Conservation (phyloP, 129 eudicot species). For the Mikania micrantha region DNA sequence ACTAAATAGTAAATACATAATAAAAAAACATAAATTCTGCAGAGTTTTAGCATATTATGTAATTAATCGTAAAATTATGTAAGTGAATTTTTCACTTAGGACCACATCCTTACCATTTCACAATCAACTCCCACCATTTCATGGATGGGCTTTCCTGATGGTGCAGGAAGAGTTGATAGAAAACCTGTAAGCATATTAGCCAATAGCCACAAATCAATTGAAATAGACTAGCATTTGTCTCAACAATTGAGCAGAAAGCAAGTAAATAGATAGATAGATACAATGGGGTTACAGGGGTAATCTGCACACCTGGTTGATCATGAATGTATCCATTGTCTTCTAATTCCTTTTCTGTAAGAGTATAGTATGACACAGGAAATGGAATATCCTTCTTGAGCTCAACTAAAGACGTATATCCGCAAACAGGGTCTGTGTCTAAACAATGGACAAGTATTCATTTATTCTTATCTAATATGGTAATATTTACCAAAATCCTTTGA, state of each 20-base stretch:
- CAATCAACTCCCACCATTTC: slow-evolving; percentile 87
- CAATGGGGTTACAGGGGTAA: neutral
- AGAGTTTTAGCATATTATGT: neutral
- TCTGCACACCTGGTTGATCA: slow-evolving; percentile 53
- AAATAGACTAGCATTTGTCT: neutral
- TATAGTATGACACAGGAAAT: slow-evolving; percentile 82
- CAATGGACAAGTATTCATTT: neutral
- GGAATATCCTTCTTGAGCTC: slow-evolving; percentile 50
- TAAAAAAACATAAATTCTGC: neutral
- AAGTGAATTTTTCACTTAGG: neutral
- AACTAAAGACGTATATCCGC: slow-evolving; percentile 22
- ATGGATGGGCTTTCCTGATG: slow-evolving; percentile 52
- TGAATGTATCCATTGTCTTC: slow-evolving; percentile 81
- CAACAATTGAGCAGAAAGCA: neutral
- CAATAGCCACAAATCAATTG: neutral
- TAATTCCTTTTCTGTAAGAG: slow-evolving; percentile 60
- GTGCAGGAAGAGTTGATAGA: slow-evolving; percentile 68
- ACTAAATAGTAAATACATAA: slow-evolving; percentile 39
- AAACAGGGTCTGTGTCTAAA: slow-evolving; percentile 28
- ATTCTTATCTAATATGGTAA: neutral
- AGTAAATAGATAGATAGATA: neutral
- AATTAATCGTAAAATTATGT: neutral
- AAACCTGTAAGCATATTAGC: slow-evolving; percentile 41
- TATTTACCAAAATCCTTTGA: neutral
- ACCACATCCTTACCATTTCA: slow-evolving; percentile 70